Percentiles rank a stretch among this genome's conserved stretches.
Evolutionary conservation across 1,284 basidiomycete species (phyloP).

Genomic region (Ustilago tritici): DNA sequence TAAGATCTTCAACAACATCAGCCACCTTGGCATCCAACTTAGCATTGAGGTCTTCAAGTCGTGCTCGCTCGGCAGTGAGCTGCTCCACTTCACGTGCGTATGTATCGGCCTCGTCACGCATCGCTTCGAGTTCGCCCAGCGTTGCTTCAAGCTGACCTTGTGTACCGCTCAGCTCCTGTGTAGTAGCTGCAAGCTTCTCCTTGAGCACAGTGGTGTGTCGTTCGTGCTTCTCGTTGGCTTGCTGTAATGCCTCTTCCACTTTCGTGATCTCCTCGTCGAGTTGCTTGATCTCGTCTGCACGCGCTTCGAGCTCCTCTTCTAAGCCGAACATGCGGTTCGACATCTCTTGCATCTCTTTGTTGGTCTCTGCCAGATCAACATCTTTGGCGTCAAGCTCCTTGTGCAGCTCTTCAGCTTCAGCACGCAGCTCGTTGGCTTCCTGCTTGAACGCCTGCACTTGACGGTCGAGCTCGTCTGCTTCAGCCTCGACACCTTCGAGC

Average conservation of each 20-base stretch:
- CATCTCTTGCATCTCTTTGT: slow-evolving; percentile 75
- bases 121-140: slow-evolving; percentile 50
- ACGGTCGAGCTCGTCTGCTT: slow-evolving; percentile 50
- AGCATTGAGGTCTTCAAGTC: slow-evolving; percentile 54
- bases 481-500: slow-evolving; percentile 69
- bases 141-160: slow-evolving; percentile 46
- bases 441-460: slow-evolving; percentile 54
- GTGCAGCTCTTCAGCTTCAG: slow-evolving; percentile 50
- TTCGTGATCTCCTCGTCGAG: slow-evolving; percentile 75
- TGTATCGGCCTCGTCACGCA: slow-evolving; percentile 51
- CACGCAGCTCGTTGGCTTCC: slow-evolving; percentile 63
- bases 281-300: slow-evolving; percentile 72
- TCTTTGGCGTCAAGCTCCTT: slow-evolving; percentile 56
- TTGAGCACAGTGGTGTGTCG: slow-evolving; percentile 52
- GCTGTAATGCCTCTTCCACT: slow-evolving; percentile 77
- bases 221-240: slow-evolving; percentile 69
- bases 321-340: slow-evolving; percentile 50
- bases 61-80: slow-evolving; percentile 37
- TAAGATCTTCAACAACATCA: slow-evolving; percentile 70
- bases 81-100: slow-evolving; percentile 50
- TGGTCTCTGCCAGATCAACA: slow-evolving; percentile 71
- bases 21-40: slow-evolving; percentile 65
- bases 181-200: slow-evolving; percentile 40
- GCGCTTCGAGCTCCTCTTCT: slow-evolving; percentile 54
- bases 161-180: slow-evolving; percentile 35